Evolutionary conservation across 2,329 filamentous ascomycete species (phyloP).

Genomic region (Cladosporium sp.): DNA sequence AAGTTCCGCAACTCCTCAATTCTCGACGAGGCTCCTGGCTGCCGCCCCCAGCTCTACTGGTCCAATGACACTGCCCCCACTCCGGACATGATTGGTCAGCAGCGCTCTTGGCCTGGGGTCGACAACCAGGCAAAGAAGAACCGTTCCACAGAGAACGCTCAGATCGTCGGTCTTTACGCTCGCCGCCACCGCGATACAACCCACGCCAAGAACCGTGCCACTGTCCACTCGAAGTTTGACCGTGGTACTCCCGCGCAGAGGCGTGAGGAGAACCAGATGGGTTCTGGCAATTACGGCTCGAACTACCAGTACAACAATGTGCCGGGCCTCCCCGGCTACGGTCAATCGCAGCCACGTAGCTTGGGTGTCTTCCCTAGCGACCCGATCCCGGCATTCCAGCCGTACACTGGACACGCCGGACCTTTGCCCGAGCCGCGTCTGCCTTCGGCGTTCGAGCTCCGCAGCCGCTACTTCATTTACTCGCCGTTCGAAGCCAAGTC

Average conservation of each 20-base stretch:
- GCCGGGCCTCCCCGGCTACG: not conserved
- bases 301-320: not conserved
- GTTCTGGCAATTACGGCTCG: not conserved
- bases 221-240: conserved; percentile 68
- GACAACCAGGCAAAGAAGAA: conserved; percentile 86
- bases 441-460: too few relatives aligned
- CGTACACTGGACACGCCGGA: too few relatives aligned
- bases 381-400: too few relatives aligned
- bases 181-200: conserved; percentile 45
- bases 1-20: conserved; percentile 97
- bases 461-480: too few relatives aligned
- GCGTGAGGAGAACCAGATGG: conserved; percentile 22
- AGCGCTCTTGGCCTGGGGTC: conserved; percentile 68
- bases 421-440: too few relatives aligned
- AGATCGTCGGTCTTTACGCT: conserved; percentile 79
- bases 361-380: too few relatives aligned
- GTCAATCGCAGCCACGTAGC: not conserved
- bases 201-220: not conserved
- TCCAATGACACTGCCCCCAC: conserved; percentile 41
- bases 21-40: conserved; percentile 77
- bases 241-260: conserved; percentile 57
- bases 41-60: conserved; percentile 73
- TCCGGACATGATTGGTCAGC: conserved; percentile 53
- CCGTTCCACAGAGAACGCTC: conserved; percentile 78
- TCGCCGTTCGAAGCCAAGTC: not conserved